Percentiles rank a stretch among this genome's conserved stretches.
Conservation (phyloP, 1,284 basidiomycete genomes). For the Salmacisia buchloeana region DNA sequence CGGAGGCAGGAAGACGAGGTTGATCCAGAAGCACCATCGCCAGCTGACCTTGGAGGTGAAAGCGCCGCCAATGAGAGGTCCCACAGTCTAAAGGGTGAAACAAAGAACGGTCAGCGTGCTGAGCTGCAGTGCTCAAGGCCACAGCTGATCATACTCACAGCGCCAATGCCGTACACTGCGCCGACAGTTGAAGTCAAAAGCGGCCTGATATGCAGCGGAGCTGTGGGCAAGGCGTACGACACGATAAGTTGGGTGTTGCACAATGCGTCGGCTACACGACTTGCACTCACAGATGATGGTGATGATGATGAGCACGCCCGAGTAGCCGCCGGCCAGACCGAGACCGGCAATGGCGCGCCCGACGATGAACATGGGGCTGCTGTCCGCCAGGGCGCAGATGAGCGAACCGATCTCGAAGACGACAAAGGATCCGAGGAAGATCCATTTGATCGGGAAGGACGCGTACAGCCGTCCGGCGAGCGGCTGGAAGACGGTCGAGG, state of each 20-base stretch:
- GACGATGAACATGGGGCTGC: conserved; percentile 33
- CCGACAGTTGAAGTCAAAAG: conserved; percentile 24
- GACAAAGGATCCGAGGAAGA: conserved; percentile 21
- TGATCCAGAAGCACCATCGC: conserved; percentile 43
- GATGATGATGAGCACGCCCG: conserved; percentile 30
- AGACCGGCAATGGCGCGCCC: conserved; percentile 36
- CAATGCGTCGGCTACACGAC: too few species aligned
- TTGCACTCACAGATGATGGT: too few species aligned
- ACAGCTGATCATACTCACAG: conserved; percentile 12
- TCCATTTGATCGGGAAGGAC: conserved; percentile 33
- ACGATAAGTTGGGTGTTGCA: too few species aligned
- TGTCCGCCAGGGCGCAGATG: conserved; percentile 33
- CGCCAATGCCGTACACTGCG: conserved; percentile 28
- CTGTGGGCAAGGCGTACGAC: too few species aligned
- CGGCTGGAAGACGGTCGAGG: conserved; percentile 37
- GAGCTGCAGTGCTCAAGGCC: not conserved
- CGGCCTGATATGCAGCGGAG: conserved; percentile 19
- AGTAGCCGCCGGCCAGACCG: conserved; percentile 35
- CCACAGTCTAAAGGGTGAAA: conserved; percentile 12
- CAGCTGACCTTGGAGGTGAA: conserved; percentile 32
- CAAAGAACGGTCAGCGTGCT: conserved; percentile 1
- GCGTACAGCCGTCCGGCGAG: conserved; percentile 31
- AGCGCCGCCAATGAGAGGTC: conserved; percentile 27
- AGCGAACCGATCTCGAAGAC: conserved; percentile 37
- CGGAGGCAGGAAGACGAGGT: conserved; percentile 22